Evolutionary conservation across 1,284 basidiomycete genomes (phyloP).

Genomic region (Stygiomarasmius scandens): DNA sequence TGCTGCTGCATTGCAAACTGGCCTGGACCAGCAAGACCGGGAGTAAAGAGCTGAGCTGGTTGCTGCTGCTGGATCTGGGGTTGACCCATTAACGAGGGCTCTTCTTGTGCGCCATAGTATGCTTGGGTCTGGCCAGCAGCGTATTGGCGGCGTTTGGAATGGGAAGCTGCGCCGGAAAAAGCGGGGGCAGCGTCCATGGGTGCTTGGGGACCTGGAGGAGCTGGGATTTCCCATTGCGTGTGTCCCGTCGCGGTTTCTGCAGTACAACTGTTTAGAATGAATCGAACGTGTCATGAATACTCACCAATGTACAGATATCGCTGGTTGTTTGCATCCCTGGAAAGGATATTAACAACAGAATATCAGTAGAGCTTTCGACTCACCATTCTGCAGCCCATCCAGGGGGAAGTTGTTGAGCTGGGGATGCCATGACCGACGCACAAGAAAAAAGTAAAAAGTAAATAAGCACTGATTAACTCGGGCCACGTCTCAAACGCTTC

Average conservation of each 20-base stretch:
- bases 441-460: constrained; percentile 17
- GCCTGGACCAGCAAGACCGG: constrained; percentile 70
- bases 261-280: constrained; percentile 6
- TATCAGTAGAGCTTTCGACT: constrained; percentile 24
- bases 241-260: constrained; percentile 51
- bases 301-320: constrained; percentile 81
- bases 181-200: constrained; percentile 42
- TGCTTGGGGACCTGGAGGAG: constrained; percentile 39
- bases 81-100: constrained; percentile 26
- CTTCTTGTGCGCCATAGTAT: constrained; percentile 64
- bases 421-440: constrained; percentile 58
- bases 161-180: constrained; percentile 41
- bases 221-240: constrained; percentile 53
- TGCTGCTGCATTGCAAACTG: constrained; percentile 63
- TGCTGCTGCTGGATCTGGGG: constrained; percentile 48
- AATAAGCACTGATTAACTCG: not conserved
- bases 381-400: constrained; percentile 92
- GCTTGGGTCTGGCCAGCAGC: constrained; percentile 88
- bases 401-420: constrained; percentile 75
- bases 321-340: constrained; percentile 80
- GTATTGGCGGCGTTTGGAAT: constrained; percentile 83
- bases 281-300: constrained; percentile 20
- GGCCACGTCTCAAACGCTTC: constrained; percentile 22
- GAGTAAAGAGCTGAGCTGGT: constrained; percentile 78
- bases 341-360: constrained; percentile 24